Percentiles rank a stretch among this genome's conserved stretches.
phyloP scores from a whole-genome alignment of 2,329 filamentous ascomycete genomes.

The Coniella vitis region DNA sequence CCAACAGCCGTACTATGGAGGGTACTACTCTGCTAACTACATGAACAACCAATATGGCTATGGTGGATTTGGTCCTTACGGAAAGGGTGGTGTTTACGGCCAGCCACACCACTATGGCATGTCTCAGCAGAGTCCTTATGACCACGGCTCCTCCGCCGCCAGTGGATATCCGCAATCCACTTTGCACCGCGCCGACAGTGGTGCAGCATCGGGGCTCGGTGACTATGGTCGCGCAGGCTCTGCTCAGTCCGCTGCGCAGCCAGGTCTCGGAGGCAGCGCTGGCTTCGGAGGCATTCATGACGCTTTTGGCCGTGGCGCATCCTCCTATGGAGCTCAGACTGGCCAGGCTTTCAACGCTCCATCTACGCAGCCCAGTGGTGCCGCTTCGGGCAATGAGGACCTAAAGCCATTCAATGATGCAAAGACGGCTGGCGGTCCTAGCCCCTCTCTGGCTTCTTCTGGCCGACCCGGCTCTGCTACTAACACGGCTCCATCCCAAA shows the following conservation, averaged over 20 bases:
- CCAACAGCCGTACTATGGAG: conserved; percentile 55
- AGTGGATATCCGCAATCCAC: conserved; percentile 47
- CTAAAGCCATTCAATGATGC: conserved; percentile 53
- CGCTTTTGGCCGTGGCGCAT: conserved; percentile 45
- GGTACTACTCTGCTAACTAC: conserved; percentile 55
- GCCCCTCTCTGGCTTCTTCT: conserved; percentile 47
- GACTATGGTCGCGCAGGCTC: conserved; percentile 48
- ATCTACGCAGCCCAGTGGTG: conserved; percentile 37
- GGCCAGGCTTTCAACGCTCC: conserved; percentile 47
- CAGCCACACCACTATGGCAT: conserved; percentile 49
- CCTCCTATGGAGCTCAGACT: conserved; percentile 49
- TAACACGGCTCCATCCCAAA: conserved; percentile 45
- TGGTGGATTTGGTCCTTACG: conserved; percentile 46
- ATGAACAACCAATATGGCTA: conserved; percentile 46
- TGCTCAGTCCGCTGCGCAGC: conserved; percentile 42
- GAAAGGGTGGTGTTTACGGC: conserved; percentile 48
- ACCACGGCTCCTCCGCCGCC: conserved; percentile 43
- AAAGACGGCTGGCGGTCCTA: conserved; percentile 48
- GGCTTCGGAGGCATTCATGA: conserved; percentile 50
- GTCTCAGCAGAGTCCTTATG: conserved; percentile 50
- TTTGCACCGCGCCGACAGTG: conserved; percentile 44
- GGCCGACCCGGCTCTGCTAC: conserved; percentile 53
- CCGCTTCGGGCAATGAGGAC: conserved; percentile 41
- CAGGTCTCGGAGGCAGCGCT: conserved; percentile 38
- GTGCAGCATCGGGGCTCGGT: conserved; percentile 42